Conservation (phyloP, 2,329 filamentous ascomycete genomes). For the Aureobasidium sp. region DNA sequence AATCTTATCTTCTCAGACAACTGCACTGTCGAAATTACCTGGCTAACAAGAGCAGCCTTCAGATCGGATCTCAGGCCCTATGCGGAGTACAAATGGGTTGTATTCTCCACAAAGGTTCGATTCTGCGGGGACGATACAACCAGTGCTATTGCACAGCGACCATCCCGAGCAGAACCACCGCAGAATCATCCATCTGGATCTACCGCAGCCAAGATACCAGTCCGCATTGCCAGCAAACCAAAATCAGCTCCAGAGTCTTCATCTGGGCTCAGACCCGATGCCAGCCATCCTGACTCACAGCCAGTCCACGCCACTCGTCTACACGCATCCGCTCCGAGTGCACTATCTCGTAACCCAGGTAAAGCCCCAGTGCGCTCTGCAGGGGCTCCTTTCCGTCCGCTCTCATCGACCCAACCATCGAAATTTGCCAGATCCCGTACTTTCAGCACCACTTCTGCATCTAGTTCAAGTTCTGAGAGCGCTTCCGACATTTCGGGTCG, state of each 20-base stretch:
- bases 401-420: background rate
- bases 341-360: background rate
- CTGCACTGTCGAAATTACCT: too few species aligned
- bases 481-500: background rate
- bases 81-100: background rate
- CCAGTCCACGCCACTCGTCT: too few species aligned
- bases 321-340: background rate
- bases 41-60: background rate
- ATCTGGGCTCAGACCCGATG: too few species aligned
- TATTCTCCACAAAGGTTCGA: too few species aligned
- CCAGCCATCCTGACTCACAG: too few species aligned
- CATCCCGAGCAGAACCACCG: too few species aligned
- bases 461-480: background rate
- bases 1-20: background rate
- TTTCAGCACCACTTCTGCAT: background rate
- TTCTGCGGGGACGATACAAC: too few species aligned
- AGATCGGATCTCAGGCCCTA: background rate
- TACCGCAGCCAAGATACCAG: too few species aligned
- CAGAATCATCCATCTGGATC: too few species aligned
- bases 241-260: too few species aligned
- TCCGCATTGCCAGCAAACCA: too few species aligned
- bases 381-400: background rate
- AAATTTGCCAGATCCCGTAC: background rate
- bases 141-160: too few species aligned
- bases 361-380: background rate